Base-by-base conservation (phyloP, 2,329 filamentous ascomycete species). In the Xylariaceae sp. region DNA sequence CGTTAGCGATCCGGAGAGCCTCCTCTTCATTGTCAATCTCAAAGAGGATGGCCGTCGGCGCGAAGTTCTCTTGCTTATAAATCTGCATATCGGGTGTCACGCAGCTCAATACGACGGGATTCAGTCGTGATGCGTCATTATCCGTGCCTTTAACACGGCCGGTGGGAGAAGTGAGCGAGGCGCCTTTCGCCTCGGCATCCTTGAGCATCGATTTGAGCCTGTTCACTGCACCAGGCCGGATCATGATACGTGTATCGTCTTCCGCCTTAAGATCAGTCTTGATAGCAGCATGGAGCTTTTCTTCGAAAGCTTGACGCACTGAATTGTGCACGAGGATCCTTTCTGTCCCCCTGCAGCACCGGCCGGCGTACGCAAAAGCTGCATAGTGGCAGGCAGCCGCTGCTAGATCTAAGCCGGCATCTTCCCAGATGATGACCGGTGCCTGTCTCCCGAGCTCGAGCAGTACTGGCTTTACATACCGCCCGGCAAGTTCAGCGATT, bases 331-430 rank as follows among this genome's bases (percentile, higher is more conserved):
- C 72, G 14, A 82, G 57, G 22, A 92, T 83, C 25, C 82, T 78
- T 67, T 93, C 88, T 0, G 88, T 93, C n/a, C 78, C 76, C 88
- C 94, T 93, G 73, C 89, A 94, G 39, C 93, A 81, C 69, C 94
- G 89, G 0, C 89, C 89, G 3, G 73, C 72, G 63, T 92, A 78
- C 50, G 88, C 58, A 61, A 90, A 90, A 0, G 86, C 73, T 3
- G 87, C 88, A 1, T 85, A 62, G 0, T 80, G 80, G 55, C 83
- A 87, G 58, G 81, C 76, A 11, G 72, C 63, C 0, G 86, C 88
- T 0, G 89, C 88, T 21, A 79, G 72, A 23, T 85, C 75, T 37
- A 94, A 63, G 59, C 94, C 78, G 12, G 89, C 88, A 64, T 94
- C 88, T 42, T 86, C 82, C 65, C 86, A 81, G 1, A 95, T 83